phyloP scores from a whole-genome alignment of 805 yeast genomes.

The Naumovozyma baii region DNA sequence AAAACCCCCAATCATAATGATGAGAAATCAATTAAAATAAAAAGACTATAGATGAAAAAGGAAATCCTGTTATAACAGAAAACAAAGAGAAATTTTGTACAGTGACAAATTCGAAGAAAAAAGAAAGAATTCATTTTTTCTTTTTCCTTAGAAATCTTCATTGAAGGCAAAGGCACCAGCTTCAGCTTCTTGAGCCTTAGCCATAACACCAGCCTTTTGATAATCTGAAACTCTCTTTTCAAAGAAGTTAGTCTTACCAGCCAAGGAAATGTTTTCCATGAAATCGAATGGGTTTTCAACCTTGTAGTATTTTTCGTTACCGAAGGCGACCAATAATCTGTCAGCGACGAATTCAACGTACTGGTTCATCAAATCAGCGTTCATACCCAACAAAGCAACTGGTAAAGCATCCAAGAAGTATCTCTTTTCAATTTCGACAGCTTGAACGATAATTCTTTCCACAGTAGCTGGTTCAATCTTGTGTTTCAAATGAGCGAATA shows the following conservation, averaged over 20 bases:
- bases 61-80: too few relatives aligned
- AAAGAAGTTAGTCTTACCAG: constrained; percentile 97
- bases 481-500: constrained; percentile 85
- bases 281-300: constrained; percentile 93
- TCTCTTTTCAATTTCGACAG: constrained; percentile 88
- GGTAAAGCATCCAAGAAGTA: constrained; percentile 94
- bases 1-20: too few relatives aligned
- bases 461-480: constrained; percentile 76
- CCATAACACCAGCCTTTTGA: constrained; percentile 99
- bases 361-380: constrained; percentile 87
- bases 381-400: constrained; percentile 89
- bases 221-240: constrained; percentile 98
- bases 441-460: constrained; percentile 83
- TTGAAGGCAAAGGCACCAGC: constrained; percentile 68
- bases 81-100: too few relatives aligned
- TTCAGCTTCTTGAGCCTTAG: constrained; percentile 46
- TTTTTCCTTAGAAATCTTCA: constrained; percentile 93
- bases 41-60: too few relatives aligned
- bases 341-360: constrained; percentile 97
- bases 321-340: constrained; percentile 82
- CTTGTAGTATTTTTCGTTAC: constrained; percentile 81
- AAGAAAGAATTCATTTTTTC: too few relatives aligned
- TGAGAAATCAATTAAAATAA: too few relatives aligned
- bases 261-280: constrained; percentile 96
- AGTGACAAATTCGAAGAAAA: too few relatives aligned